These are phyloP conservation scores for Agaricus subrufescens DNA, from an alignment of 768 basidiomycete genomes.

Conservation along the genomic window DNA sequence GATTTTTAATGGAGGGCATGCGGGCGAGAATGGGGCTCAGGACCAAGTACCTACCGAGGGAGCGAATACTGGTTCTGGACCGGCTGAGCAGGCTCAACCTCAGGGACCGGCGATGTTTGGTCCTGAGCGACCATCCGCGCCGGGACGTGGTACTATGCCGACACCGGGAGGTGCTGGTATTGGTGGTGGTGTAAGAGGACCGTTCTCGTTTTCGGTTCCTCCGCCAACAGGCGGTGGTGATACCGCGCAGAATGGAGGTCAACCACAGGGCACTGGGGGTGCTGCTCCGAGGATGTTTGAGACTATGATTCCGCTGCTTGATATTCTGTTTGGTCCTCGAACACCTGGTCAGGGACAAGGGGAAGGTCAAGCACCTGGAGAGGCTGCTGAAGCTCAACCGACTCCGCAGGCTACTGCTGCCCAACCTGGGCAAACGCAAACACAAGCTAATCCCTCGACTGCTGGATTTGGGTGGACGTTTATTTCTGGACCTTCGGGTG, in stretches of 20 bases:
- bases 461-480: neutral
- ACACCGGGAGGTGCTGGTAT: neutral
- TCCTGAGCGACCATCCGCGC: slow-evolving; percentile 2
- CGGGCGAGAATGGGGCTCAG: neutral
- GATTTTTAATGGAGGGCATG: neutral
- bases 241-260: neutral
- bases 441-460: neutral
- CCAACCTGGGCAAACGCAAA: slow-evolving; percentile 8
- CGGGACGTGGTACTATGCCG: neutral
- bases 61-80: neutral
- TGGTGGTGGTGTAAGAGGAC: neutral
- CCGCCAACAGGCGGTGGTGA: neutral
- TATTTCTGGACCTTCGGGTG: neutral
- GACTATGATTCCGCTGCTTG: neutral
- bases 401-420: neutral
- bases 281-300: neutral
- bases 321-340: neutral
- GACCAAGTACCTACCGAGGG: neutral
- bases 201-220: neutral
- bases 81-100: neutral
- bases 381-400: neutral
- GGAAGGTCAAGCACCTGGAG: neutral
- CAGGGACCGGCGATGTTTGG: slow-evolving; percentile 1
- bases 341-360: neutral
- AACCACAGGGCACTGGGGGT: neutral